A percentile compares a stretch with the other conserved stretches of the same genome.
These are phyloP conservation scores for Volvox carteri DNA, from an alignment of 163 green algal genomes.

Conservation along the genomic window DNA sequence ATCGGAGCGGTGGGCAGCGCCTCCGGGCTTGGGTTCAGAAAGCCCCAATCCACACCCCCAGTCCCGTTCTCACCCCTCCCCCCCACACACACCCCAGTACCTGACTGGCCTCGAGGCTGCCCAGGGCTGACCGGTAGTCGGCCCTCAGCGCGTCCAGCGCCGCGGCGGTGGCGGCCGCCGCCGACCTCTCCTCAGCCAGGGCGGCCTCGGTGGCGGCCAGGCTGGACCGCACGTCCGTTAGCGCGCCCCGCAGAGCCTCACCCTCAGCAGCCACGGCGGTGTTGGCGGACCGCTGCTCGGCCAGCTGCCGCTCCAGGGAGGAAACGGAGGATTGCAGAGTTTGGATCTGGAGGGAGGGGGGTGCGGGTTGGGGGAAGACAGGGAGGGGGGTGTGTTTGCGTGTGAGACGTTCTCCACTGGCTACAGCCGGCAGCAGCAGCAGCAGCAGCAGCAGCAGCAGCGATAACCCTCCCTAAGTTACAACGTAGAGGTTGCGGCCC, in stretches of 20 bases:
- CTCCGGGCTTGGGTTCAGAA: too few species aligned
- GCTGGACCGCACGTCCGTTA: not conserved
- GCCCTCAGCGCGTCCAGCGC: conserved; percentile 38
- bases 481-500: too few species aligned
- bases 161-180: not conserved
- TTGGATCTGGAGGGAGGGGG: not conserved
- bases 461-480: too few species aligned
- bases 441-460: too few species aligned
- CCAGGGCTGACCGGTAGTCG: conserved; percentile 24
- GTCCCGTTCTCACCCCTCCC: too few species aligned
- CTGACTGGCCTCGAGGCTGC: conserved; percentile 9
- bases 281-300: not conserved
- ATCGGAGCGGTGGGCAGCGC: too few species aligned
- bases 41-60: too few species aligned
- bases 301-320: conserved; percentile 29
- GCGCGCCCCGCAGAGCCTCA: not conserved
- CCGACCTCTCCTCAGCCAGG: conserved; percentile 8
- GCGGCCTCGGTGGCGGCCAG: conserved; percentile 4
- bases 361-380: not conserved
- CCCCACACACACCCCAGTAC: too few species aligned
- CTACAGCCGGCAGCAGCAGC: too few species aligned
- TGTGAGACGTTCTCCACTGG: too few species aligned
- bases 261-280: not conserved
- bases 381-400: too few species aligned
- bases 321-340: conserved; percentile 10